phyloP scores from a whole-genome alignment of 1,284 basidiomycete species.

The Coniferiporia sulphurascens region DNA sequence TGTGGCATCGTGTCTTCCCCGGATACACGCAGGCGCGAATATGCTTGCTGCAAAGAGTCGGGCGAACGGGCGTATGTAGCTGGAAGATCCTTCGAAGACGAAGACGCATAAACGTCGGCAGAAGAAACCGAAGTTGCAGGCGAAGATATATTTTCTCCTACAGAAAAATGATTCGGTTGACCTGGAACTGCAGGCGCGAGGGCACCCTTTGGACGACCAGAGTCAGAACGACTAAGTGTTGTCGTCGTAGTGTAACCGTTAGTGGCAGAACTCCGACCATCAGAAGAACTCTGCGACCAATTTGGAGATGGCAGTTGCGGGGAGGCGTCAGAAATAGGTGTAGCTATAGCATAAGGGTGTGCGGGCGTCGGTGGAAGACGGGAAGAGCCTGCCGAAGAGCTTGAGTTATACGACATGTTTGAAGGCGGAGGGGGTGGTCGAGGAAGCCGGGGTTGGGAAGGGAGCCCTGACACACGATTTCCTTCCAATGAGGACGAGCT shows the following conservation, averaged over 20 bases:
- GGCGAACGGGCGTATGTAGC: conserved; percentile 3
- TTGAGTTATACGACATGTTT: conserved; percentile 7
- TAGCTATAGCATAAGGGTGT: conserved; percentile 15
- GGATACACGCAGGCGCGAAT: too few species aligned
- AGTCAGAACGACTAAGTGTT: conserved; percentile 8
- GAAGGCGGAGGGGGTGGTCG: conserved; percentile 10
- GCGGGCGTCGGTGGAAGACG: background rate
- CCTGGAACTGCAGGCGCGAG: conserved; percentile 19
- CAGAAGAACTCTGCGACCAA: conserved; percentile 10
- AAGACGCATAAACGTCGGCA: conserved; percentile 12
- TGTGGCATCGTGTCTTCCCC: background rate
- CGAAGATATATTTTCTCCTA: background rate
- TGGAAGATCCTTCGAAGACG: background rate
- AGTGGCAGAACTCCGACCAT: background rate
- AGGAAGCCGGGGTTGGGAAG: conserved; percentile 10
- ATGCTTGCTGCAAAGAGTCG: background rate
- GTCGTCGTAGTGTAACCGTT: conserved; percentile 11
- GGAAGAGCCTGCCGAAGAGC: conserved; percentile 6
- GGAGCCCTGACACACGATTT: conserved; percentile 2
- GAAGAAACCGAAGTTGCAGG: conserved; percentile 14
- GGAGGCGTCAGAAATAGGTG: conserved; percentile 9
- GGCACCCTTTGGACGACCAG: conserved; percentile 18
- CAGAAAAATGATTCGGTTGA: background rate
- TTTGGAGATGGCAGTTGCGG: conserved; percentile 9
- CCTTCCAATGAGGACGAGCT: conserved; percentile 6